Evolutionary conservation across 139 green algal species (phyloP).

Genomic region (Parachlorella kessleri): DNA sequence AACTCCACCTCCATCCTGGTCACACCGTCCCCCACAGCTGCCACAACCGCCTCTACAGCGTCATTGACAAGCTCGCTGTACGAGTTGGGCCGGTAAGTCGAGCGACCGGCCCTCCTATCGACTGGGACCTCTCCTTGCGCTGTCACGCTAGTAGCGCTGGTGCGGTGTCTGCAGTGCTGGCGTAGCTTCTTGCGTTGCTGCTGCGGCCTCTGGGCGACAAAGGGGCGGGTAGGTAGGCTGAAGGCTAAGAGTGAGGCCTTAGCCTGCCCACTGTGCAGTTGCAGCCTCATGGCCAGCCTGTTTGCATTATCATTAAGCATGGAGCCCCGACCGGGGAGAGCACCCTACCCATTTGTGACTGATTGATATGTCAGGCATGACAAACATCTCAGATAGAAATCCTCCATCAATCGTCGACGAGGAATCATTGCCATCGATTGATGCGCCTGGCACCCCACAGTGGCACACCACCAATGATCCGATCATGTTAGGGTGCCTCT

Average conservation of each 20-base stretch:
- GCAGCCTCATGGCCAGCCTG: neutral
- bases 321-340: too few species aligned
- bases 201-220: neutral
- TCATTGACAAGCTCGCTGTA: conserved; percentile 80
- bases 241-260: neutral
- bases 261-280: neutral
- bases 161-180: neutral
- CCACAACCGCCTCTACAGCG: conserved; percentile 58
- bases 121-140: neutral
- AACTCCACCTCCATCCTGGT: conserved; percentile 91
- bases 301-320: too few species aligned
- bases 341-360: too few species aligned
- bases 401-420: too few species aligned
- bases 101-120: conserved; percentile 44
- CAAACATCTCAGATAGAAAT: too few species aligned
- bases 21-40: conserved; percentile 67
- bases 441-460: too few species aligned
- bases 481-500: too few species aligned
- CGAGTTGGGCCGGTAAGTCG: conserved; percentile 71
- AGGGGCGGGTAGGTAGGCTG: neutral
- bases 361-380: too few species aligned
- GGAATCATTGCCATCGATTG: too few species aligned
- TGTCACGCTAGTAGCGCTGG: neutral
- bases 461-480: too few species aligned
- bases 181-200: neutral